Base-by-base conservation (phyloP, 1,139 yeast species). In the Williopsis jadinii region DNA sequence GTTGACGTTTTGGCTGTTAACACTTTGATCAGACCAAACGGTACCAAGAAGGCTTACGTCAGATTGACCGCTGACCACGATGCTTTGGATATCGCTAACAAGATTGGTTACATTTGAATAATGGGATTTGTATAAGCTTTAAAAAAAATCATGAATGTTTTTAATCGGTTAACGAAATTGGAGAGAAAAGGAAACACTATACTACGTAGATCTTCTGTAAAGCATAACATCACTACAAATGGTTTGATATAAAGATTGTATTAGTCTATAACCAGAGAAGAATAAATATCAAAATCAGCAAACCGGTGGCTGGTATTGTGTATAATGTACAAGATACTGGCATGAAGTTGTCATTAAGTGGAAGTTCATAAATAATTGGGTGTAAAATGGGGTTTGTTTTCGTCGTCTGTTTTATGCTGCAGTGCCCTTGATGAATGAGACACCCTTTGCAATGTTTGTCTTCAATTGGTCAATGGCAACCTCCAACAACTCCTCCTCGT, bases 51-150 rank as follows among this genome's bases (percentile, higher is more conserved):
- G 84, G 99, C 99, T 68, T 92, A 84, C 80, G 92, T 92, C 71
- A 88, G 95, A 79, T 85, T 92, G 71, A 88, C 97, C 67, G 94
- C 97, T 70, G 98, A 94, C 75, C 86, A 84, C 80, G 99, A 92
- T 77, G 98, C 98, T 71, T 85, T 94, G 72, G 99, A 92, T 73
- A 90, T 92, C 73, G 99, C 98, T 72, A 90, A 90, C 95, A 88
- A 94, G 79, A 92, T 90, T 69, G 97, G 97, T 77, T 88, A 88
- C 92, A 84, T 87, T 72, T 87, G 80, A 80, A 62, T 49, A 39
- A 49, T 47, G 42, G 45, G 39, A 38, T 39, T 43, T 42, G 46
- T 43, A 44, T 41, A 47, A 46, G 24, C 6, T 19, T 19, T 19
- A 19, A 19, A 19, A 19, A 19, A 19, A 19, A 19, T 19, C 24